phyloP scores from a whole-genome alignment of 2,329 filamentous ascomycete genomes.

The Fusarium drepaniforme region DNA sequence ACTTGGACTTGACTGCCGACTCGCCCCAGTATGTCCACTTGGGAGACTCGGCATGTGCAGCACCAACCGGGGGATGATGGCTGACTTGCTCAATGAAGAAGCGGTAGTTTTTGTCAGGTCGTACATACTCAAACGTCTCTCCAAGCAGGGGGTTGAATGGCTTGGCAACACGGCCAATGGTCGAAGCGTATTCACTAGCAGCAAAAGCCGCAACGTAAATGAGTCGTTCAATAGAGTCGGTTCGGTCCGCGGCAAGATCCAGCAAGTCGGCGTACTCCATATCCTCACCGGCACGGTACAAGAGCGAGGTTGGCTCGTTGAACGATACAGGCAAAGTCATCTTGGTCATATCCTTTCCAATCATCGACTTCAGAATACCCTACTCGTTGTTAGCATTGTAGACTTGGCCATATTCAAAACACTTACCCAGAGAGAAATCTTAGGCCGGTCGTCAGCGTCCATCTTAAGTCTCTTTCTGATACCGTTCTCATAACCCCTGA shows the following conservation, averaged over 20 bases:
- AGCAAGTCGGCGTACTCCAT: conserved; percentile 98
- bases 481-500: conserved; percentile 92
- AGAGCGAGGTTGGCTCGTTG: conserved; percentile 95
- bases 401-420: background rate
- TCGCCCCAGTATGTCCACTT: conserved; percentile 99
- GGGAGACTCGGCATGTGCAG: conserved; percentile 90
- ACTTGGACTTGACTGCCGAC: conserved; percentile 94
- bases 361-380: conserved; percentile 99
- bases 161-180: conserved; percentile 95
- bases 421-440: conserved; percentile 94
- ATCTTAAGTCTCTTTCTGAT: conserved; percentile 84
- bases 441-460: conserved; percentile 92
- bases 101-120: conserved; percentile 96
- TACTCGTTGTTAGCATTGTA: conserved; percentile 54
- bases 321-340: conserved; percentile 99
- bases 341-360: conserved; percentile 99
- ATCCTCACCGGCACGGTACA: conserved; percentile 95
- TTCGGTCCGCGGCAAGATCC: conserved; percentile 86
- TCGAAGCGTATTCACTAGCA: conserved; percentile 95
- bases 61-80: conserved; percentile 95
- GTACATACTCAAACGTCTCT: conserved; percentile 96
- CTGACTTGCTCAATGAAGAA: conserved; percentile 99
- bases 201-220: conserved; percentile 97
- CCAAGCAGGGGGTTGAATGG: conserved; percentile 97
- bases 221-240: conserved; percentile 90